These are phyloP conservation scores for Pterocarpus macrocarpus DNA, from an alignment of 306 rosid species.

Conservation along the genomic window DNA sequence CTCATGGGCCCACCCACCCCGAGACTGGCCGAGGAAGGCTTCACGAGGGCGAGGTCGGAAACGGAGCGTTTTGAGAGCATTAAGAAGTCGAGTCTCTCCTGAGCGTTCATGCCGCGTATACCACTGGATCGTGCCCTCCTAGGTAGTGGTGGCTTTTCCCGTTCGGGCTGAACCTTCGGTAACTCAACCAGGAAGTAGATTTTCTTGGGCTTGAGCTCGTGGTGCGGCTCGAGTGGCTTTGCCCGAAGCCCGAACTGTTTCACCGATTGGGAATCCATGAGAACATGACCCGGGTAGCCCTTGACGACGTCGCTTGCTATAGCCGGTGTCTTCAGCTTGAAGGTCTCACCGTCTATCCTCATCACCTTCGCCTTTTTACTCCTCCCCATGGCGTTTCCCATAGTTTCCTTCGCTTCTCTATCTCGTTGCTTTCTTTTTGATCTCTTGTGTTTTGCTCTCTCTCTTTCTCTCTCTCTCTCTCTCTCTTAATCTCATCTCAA, in stretches of 20 bases:
- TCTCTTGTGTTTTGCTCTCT: background rate
- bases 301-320: constrained; percentile 66
- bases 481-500: no score
- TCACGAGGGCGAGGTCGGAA: constrained; percentile 60
- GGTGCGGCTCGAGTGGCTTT: constrained; percentile 69
- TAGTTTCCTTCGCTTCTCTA: constrained; percentile 36
- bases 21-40: constrained; percentile 14
- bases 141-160: background rate
- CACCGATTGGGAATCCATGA: constrained; percentile 67
- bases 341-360: constrained; percentile 81
- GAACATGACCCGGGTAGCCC: constrained; percentile 68
- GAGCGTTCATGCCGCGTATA: constrained; percentile 65
- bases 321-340: constrained; percentile 70
- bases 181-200: constrained; percentile 70
- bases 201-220: constrained; percentile 65
- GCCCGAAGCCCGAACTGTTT: constrained; percentile 75
- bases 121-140: constrained; percentile 72
- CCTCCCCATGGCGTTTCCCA: constrained; percentile 81
- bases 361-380: constrained; percentile 75
- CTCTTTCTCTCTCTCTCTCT: background rate
- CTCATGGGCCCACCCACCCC: constrained; percentile 44
- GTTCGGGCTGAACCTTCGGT: constrained; percentile 50
- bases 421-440: background rate
- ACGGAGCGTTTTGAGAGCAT: constrained; percentile 75
- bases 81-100: constrained; percentile 80